phyloP scores from a whole-genome alignment of 1,284 basidiomycete species.

The Ustilago loliicola region DNA sequence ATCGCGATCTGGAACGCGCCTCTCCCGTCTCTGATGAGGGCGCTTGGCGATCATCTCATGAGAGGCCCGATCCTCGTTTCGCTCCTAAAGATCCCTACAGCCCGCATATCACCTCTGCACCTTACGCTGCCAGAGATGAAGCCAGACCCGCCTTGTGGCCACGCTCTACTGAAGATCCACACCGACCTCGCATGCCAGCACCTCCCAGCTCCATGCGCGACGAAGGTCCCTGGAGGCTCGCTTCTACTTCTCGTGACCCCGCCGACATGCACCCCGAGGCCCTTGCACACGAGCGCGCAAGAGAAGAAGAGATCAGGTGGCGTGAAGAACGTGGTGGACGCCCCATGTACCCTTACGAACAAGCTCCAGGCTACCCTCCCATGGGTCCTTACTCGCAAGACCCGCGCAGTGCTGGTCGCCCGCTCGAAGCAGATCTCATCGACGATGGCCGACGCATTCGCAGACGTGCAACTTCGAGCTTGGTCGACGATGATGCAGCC shows the following conservation, averaged over 20 bases:
- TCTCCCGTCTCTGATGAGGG: constrained; percentile 27
- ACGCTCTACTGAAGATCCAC: constrained; percentile 23
- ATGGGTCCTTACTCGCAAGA: constrained; percentile 18
- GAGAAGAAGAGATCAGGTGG: constrained; percentile 34
- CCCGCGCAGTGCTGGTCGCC: constrained; percentile 8
- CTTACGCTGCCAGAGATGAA: constrained; percentile 23
- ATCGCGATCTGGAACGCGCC: constrained; percentile 20
- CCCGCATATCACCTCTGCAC: constrained; percentile 16
- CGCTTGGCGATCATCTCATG: constrained; percentile 27
- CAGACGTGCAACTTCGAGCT: constrained; percentile 21
- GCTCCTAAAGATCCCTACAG: constrained; percentile 31
- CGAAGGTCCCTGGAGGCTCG: constrained; percentile 26
- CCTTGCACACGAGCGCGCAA: constrained; percentile 24
- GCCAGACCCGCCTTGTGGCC: constrained; percentile 22
- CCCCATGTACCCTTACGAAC: constrained; percentile 25
- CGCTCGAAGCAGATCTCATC: constrained; percentile 21
- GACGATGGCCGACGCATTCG: constrained; percentile 36
- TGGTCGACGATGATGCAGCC: constrained; percentile 25
- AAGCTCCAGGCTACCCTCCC: constrained; percentile 8
- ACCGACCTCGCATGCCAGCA: constrained; percentile 30
- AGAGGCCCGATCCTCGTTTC: constrained; percentile 26
- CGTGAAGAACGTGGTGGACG: constrained; percentile 25
- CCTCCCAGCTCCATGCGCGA: constrained; percentile 21
- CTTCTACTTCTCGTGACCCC: constrained; percentile 16
- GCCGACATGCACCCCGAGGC: constrained; percentile 22